Evolutionary conservation across 495 filamentous ascomycete genomes (phyloP), one percentile per base, ranked within the genome.

Genomic region (Trichocladium antarcticum): DNA sequence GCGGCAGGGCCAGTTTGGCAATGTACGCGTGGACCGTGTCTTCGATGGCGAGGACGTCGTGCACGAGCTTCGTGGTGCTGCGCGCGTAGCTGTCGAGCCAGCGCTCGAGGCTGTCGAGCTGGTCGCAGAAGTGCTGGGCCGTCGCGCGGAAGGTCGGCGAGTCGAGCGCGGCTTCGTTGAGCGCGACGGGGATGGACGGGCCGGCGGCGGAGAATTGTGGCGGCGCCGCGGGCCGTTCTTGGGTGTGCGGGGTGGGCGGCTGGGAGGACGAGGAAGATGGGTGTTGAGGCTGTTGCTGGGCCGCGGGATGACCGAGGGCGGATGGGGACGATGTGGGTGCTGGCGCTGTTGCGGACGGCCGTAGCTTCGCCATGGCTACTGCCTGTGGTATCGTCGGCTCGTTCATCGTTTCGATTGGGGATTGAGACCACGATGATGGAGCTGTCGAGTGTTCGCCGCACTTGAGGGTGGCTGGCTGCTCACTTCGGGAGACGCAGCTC

Each of bases 161-260:
- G 67, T 98, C 92, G 67, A 96, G 82, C 24, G 89, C 85, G 40
- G 92, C 92, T 76, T 98, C 92, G 72, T 86, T 89, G 48, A 95
- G 75, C 39, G 79, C 77, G 24, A 97, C 93, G n/a, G 92, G 90
- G 32, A 77, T 71, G 31, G 70, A 38, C 0, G 49, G 11, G n/a
- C 35, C 19, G 5, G 42, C 15, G 2, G 35, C 8, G 6, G 48
- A 29, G 28, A 31, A n/a, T 20, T 42, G 27, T 17, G 3, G n/a
- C 1, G 8, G 22, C 15, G 22, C 36, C 14, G 28, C 27, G 19
- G 5, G 37, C 11, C 16, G 31, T 37, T 17, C 20, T 45, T 37
- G 50, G 8, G 36, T 37, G 4, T 36, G 35, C 15, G 32, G 29
- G 9, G n/a, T n/a, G 24, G 24, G 24, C 24, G 35, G 36, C 16